A percentile compares a stretch with the other conserved stretches of the same genome.
phyloP scores from a whole-genome alignment of 768 basidiomycete species.

The Lentinula edodes region DNA sequence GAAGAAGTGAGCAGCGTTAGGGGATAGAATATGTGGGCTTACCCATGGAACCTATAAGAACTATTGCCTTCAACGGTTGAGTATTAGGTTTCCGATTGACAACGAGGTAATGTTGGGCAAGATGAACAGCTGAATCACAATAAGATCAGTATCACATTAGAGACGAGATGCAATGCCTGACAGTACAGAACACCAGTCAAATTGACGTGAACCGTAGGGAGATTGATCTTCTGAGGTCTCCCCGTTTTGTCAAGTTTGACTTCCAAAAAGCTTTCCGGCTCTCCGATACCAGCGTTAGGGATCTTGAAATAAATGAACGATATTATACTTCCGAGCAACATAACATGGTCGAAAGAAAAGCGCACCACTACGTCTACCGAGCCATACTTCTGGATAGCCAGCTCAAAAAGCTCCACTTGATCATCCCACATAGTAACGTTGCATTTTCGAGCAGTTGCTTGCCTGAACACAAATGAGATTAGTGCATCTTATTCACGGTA shows the following conservation, averaged over 20 bases:
- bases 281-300: slow-evolving; percentile 16
- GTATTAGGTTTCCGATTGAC: not conserved
- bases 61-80: slow-evolving; percentile 18
- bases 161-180: slow-evolving; percentile 2
- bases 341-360: not conserved
- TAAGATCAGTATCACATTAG: not conserved
- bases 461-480: not conserved
- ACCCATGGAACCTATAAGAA: slow-evolving; percentile 30
- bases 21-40: not conserved
- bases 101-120: slow-evolving; percentile 8
- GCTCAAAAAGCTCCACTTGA: slow-evolving; percentile 1
- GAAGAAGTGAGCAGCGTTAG: not conserved
- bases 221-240: not conserved
- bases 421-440: slow-evolving; percentile 4
- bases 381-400: not conserved
- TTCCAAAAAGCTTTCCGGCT: slow-evolving; percentile 2
- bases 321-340: not conserved
- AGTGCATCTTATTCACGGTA: no score
- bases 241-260: not conserved
- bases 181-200: slow-evolving; percentile 22
- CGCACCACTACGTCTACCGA: slow-evolving; percentile 7
- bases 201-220: slow-evolving; percentile 22
- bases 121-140: slow-evolving; percentile 1
- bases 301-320: not conserved
- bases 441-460: slow-evolving; percentile 2